A percentile compares a stretch with the other conserved stretches of the same genome.
Evolutionary conservation across 208 protist species (phyloP).

Genomic region (Blechomonas ayalai): DNA sequence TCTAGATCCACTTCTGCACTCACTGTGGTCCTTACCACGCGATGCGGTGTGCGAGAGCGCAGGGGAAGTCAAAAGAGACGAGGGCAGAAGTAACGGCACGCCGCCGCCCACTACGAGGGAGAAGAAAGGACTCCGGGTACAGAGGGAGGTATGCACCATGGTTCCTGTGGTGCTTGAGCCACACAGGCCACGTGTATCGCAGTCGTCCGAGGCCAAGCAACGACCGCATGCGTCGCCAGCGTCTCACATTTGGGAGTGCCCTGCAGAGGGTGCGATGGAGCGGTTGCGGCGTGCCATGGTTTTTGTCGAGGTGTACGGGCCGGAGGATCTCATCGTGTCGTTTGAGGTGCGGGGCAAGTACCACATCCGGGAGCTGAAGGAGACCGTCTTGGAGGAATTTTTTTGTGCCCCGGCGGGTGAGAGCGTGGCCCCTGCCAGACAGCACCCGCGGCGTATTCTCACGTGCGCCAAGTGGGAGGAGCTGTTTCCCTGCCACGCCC

Average conservation of each 20-base stretch:
- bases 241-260: too few species aligned
- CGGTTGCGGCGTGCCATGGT: constrained; percentile 33
- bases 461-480: constrained; percentile 22
- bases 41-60: too few species aligned
- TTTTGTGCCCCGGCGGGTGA: constrained; percentile 5
- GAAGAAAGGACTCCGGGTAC: too few species aligned
- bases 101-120: too few species aligned
- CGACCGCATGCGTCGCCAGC: neutral
- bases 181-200: too few species aligned
- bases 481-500: constrained; percentile 21
- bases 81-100: too few species aligned
- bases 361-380: constrained; percentile 34
- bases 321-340: constrained; percentile 21
- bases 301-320: constrained; percentile 56
- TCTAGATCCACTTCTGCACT: constrained; percentile 39
- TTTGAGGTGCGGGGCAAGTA: constrained; percentile 36
- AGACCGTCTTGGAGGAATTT: constrained; percentile 12
- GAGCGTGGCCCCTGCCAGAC: neutral
- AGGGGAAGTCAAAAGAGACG: too few species aligned
- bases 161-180: too few species aligned
- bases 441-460: constrained; percentile 16
- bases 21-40: constrained; percentile 25
- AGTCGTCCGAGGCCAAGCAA: too few species aligned
- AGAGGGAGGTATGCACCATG: too few species aligned
- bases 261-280: too few species aligned